Evolutionary conservation across 2,329 filamentous ascomycete genomes (phyloP), one percentile per base, ranked within the genome.

Genomic region (Fonsecaea pugnacius): DNA sequence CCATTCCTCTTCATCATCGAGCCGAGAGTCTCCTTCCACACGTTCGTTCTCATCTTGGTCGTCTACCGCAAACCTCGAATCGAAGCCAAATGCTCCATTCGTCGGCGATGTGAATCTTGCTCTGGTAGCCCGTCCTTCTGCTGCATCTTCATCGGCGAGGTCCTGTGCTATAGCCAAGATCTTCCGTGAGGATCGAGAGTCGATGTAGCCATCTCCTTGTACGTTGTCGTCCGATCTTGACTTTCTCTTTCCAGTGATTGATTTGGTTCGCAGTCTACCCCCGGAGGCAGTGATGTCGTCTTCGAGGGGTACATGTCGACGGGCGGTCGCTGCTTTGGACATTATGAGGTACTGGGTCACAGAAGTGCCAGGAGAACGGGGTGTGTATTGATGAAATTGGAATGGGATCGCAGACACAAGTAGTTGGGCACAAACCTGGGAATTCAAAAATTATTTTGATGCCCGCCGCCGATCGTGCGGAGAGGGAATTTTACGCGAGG

Each of bases 131-230:
- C 70, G 73, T 38, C 73, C 73, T 70, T 86, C 83, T 36, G 82
- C 81, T 62, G 84, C 84, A 61, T 94, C 91, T 76, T 98, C 94
- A 48, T 95, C 91, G 14, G 87, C 89, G 14, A 99, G 82, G 74
- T 96, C 91, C 72, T 93, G 90, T 61, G 94, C 94, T 72, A 98
- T 91, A 70, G 90, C 87, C 66, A 99, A 76, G 75, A 99, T 99
- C 73, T 91, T 92, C 71, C 89, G 86, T 63, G 94, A 96, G 18
- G 93, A 88, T 75, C 91, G 93, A 64, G 92, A 88, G 76, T 97
- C 93, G 66, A 99, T 87, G 73, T 90, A 98, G 69, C 84, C 82
- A 66, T 90, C 87, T 30, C 65, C 63, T 63, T 87, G 84, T 9
- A 84, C 82, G 35, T 85, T 83, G 36, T 87, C 84, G 64, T 85